These are phyloP conservation scores for Aspergillus sp. DNA, from an alignment of 2,329 filamentous ascomycete species.

Conservation along the genomic window DNA sequence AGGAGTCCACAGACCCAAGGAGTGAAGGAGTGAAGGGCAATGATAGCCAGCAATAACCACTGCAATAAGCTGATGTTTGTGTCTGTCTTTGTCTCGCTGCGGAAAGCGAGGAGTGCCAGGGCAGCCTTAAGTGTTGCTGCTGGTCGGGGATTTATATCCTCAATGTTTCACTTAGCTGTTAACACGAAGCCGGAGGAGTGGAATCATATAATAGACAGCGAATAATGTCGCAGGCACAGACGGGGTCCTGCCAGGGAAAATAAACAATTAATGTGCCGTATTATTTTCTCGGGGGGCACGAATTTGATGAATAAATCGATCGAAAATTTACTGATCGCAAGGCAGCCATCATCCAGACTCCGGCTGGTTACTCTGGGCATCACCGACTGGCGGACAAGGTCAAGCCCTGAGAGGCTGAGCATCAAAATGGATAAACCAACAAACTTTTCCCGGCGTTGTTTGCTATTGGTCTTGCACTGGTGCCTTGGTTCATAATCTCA, in stretches of 20 bases:
- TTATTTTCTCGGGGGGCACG: not conserved
- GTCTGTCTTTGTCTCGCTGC: not conserved
- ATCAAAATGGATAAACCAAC: not conserved
- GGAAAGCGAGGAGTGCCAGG: no score
- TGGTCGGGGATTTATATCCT: slow-evolving; percentile 13
- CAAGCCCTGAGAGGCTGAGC: no score
- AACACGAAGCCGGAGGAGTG: slow-evolving; percentile 9
- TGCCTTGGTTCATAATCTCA: not conserved
- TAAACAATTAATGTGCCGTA: slow-evolving; percentile 1
- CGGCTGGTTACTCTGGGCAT: slow-evolving; percentile 10
- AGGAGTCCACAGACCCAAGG: no score
- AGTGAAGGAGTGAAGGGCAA: no score
- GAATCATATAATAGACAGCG: slow-evolving; percentile 1
- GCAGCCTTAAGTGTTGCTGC: not conserved
- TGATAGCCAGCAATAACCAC: no score
- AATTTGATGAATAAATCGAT: not conserved
- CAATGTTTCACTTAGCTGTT: slow-evolving; percentile 14
- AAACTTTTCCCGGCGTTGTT: not conserved
- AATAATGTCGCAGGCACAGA: slow-evolving; percentile 5
- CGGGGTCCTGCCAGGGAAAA: not conserved
- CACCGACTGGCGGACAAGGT: slow-evolving; percentile 11
- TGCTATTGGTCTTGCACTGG: not conserved
- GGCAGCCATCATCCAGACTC: not conserved
- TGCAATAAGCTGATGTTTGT: no score
- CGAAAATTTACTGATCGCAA: slow-evolving; percentile 2